Evolutionary conservation across 208 protist genomes (phyloP), one percentile per base, ranked within the genome.

Genomic region (Balamuthia mandrillaris): DNA sequence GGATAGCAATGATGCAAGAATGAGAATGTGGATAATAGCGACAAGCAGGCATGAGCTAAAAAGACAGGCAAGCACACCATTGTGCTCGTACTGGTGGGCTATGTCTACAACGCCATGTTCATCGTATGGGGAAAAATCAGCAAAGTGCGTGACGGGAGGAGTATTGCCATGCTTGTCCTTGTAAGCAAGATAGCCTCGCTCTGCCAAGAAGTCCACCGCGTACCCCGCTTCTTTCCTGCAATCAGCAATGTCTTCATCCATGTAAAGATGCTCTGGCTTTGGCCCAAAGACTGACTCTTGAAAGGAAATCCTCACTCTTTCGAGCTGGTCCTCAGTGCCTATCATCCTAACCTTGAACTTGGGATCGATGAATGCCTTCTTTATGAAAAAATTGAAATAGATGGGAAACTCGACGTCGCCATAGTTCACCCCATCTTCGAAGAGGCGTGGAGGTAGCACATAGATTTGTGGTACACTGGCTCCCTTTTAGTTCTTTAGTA

Each of bases 321-420:
- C 14, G 9, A 88, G 29, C 35, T 90, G 88, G 2, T 75, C 83
- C 3, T 21, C 37, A 1, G 54, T 44, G 10, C 84, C 84, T 16
- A 90, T 63, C 47, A 87, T 90, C 9, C 85, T 65, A 0, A 88
- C 14, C 2, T 63, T 42, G 21, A 27, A 31, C 10, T 85, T 45
- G 3, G 72, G 61, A 16, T 85, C 70, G 3, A 27, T 37, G 3
- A 72, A 74, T 2, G 86, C 86, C 65, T 90, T 89, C 31, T 88
- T 81, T 52, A 89, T 86, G 44, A 91, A 91, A 39, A 90, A 90
- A 54, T 87, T 88, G 16, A 88, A 91, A 31, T 87, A 91, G 3
- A 88, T 66, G 12, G 88, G 88, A 47, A 91, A 91, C 61, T 91
- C 88, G 7, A 91, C 66, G 27, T 91, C 88, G 18, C 79, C 81